A percentile compares a stretch with the other conserved stretches of the same genome.
phyloP scores from a whole-genome alignment of 2,329 filamentous ascomycete species.

The Penicillium glabrum region DNA sequence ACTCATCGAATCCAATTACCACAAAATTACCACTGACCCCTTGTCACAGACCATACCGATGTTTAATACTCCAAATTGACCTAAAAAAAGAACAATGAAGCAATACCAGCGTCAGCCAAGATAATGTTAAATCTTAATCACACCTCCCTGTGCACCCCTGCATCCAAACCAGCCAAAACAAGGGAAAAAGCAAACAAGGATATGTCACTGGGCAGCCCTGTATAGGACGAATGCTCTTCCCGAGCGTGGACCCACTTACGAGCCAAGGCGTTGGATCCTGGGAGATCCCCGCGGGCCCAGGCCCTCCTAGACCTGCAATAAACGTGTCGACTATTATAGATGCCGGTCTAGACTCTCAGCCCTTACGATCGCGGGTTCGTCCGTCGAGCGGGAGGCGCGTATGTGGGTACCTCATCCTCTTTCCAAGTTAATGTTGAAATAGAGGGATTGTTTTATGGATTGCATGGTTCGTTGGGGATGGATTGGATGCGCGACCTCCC shows the following conservation, averaged over 20 bases:
- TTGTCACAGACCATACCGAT: not conserved
- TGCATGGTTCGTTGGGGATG: not conserved
- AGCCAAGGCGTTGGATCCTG: not conserved
- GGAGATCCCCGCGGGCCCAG: conserved; percentile 29
- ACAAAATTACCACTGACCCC: not conserved
- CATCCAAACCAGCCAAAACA: not conserved
- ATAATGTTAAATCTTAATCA: not conserved
- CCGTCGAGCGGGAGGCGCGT: not conserved
- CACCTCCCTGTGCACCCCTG: not conserved
- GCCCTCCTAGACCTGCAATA: conserved; percentile 26
- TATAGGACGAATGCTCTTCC: conserved; percentile 11
- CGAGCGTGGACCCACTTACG: not conserved
- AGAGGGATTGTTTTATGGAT: not conserved
- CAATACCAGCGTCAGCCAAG: not conserved
- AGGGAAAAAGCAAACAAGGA: not conserved
- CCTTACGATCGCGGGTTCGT: conserved; percentile 14
- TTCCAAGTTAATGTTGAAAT: not conserved
- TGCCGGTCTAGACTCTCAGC: conserved; percentile 29
- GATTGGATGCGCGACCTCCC: not conserved
- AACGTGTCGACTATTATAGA: conserved; percentile 14
- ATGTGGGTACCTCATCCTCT: not conserved
- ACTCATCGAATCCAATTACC: not conserved
- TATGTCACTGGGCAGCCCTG: not conserved
- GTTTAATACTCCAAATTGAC: not conserved
- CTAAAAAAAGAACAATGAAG: not conserved